phyloP scores from a whole-genome alignment of 768 basidiomycete genomes.

The Lactarius sp. region DNA sequence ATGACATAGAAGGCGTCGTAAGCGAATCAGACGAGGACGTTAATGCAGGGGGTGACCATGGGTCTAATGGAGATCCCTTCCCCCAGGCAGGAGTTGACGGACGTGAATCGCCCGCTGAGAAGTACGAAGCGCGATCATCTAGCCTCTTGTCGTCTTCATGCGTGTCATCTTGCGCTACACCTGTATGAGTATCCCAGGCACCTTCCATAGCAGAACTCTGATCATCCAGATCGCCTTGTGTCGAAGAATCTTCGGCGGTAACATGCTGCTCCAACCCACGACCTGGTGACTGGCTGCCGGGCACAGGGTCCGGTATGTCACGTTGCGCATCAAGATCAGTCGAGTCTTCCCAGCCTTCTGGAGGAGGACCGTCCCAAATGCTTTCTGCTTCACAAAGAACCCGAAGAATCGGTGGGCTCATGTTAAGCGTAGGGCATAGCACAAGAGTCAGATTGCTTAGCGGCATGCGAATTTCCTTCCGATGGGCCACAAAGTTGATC shows the following conservation, averaged over 20 bases:
- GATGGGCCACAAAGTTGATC: constrained; percentile 66
- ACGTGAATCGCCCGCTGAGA: constrained; percentile 19
- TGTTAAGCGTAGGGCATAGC: constrained; percentile 80
- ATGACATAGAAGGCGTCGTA: constrained; percentile 24
- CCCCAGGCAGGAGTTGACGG: constrained; percentile 22
- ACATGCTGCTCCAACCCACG: constrained; percentile 5
- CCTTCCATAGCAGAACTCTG: constrained; percentile 11
- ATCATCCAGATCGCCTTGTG: constrained; percentile 6
- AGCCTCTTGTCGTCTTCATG: background rate
- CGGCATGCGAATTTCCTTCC: constrained; percentile 86
- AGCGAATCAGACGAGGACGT: constrained; percentile 24
- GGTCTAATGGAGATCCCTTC: constrained; percentile 19
- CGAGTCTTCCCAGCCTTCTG: constrained; percentile 23
- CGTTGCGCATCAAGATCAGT: background rate
- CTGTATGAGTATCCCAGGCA: background rate
- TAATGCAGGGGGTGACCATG: constrained; percentile 20
- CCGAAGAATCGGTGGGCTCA: constrained; percentile 69
- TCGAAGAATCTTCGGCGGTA: background rate
- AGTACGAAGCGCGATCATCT: constrained; percentile 17
- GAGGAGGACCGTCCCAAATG: constrained; percentile 50
- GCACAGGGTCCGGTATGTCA: constrained; percentile 3
- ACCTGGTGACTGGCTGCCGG: background rate
- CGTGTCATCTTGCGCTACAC: background rate
- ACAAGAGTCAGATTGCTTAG: constrained; percentile 83
- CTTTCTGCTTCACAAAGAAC: constrained; percentile 65